A percentile compares a stretch with the other conserved stretches of the same genome.
phyloP scores from a whole-genome alignment of 106 monocot genomes.

The Narthecium ossifragum region DNA sequence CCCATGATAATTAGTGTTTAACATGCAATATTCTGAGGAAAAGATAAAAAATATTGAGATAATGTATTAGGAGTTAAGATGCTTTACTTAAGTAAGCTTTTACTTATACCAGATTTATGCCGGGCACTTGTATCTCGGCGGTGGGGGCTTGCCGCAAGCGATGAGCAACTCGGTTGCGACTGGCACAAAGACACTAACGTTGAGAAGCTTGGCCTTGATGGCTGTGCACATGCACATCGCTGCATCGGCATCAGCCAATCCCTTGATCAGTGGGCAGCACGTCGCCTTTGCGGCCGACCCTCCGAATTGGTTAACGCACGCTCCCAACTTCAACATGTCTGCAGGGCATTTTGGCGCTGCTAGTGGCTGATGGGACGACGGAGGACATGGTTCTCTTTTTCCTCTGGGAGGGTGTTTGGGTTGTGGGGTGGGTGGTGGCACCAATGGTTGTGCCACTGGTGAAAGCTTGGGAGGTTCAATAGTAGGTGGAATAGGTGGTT shows the following conservation, averaged over 20 bases:
- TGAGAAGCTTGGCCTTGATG: constrained; percentile 21
- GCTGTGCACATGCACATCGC: constrained; percentile 30
- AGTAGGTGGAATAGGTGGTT: no score
- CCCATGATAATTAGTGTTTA: no score
- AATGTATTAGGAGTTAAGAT: no score
- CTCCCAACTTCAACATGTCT: constrained; percentile 16
- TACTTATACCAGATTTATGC: no score
- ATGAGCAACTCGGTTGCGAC: constrained; percentile 9
- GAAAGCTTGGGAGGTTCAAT: no score
- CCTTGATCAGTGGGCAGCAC: constrained; percentile 24
- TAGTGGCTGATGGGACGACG: neutral
- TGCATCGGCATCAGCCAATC: constrained; percentile 18
- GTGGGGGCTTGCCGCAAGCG: constrained; percentile 22
- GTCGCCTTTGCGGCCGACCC: neutral
- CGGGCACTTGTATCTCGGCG: constrained; percentile 23
- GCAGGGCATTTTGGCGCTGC: constrained; percentile 16
- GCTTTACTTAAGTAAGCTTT: no score
- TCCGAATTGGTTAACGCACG: constrained; percentile 19
- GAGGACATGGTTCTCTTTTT: no score
- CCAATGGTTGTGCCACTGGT: no score
- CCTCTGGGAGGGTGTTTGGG: no score
- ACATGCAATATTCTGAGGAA: no score
- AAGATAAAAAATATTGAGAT: no score
- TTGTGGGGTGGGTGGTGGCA: no score
- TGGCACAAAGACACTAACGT: constrained; percentile 11